These are phyloP conservation scores for Adenanthera pavonina DNA, from an alignment of 306 rosid species.

Conservation along the genomic window DNA sequence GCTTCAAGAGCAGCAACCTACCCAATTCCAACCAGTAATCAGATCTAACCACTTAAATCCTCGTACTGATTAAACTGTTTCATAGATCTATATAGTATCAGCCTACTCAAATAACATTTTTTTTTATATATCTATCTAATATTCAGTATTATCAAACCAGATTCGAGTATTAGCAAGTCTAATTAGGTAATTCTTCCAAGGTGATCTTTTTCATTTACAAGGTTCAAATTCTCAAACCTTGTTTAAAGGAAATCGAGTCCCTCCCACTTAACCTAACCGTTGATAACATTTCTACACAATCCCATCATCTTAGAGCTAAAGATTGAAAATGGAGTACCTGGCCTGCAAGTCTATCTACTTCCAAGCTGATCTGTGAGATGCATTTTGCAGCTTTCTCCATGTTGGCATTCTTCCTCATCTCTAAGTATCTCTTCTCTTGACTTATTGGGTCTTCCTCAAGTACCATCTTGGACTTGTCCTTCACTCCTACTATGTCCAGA, in stretches of 20 bases:
- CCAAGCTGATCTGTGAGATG: slow-evolving; percentile 80
- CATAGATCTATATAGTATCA: too few relatives aligned
- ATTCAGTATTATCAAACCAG: too few relatives aligned
- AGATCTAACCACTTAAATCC: slow-evolving; percentile 33
- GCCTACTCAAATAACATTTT: too few relatives aligned
- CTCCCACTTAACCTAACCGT: too few relatives aligned
- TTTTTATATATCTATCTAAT: too few relatives aligned
- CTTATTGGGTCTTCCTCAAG: slow-evolving; percentile 61
- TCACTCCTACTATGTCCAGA: slow-evolving; percentile 80
- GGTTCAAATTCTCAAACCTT: too few relatives aligned
- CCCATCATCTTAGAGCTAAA: not conserved
- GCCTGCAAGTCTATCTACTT: slow-evolving; percentile 85
- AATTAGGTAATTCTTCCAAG: too few relatives aligned
- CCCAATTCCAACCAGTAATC: slow-evolving; percentile 39
- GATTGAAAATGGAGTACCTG: slow-evolving; percentile 52
- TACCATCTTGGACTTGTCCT: slow-evolving; percentile 81
- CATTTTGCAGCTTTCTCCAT: slow-evolving; percentile 12
- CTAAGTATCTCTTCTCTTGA: slow-evolving; percentile 77
- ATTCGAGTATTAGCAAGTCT: too few relatives aligned
- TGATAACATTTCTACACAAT: not conserved
- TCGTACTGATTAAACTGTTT: not conserved
- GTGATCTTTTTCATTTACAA: too few relatives aligned
- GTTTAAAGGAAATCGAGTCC: too few relatives aligned
- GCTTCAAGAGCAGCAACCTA: slow-evolving; percentile 91
- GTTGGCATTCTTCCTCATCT: slow-evolving; percentile 46